Conservation (phyloP, 139 green algal genomes). For the Coccomyxa sp. region DNA sequence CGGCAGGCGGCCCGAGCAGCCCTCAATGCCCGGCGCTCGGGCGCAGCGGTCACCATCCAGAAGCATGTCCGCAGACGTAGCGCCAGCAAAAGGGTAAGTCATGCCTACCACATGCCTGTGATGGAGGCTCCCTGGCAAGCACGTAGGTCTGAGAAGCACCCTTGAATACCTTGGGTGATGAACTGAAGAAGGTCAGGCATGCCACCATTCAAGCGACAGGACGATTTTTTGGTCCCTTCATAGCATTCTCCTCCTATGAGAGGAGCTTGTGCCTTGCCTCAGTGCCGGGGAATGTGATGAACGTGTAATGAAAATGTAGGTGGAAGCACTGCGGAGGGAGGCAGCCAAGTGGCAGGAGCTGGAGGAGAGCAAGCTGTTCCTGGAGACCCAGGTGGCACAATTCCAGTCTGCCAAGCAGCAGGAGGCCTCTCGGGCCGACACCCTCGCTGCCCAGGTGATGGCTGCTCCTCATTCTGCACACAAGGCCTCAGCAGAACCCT, state of each 20-base stretch:
- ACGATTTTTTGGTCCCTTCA: too few relatives aligned
- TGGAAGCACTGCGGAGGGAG: conserved; percentile 25
- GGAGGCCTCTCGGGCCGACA: conserved; percentile 8
- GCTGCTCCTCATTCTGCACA: too few relatives aligned
- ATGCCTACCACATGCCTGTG: background rate
- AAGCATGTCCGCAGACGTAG: conserved; percentile 21
- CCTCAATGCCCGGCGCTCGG: background rate
- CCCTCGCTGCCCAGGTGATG: conserved; percentile 20
- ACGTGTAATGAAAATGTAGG: conserved; percentile 5
- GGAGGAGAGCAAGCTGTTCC: conserved; percentile 3
- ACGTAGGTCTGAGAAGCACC: background rate
- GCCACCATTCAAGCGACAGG: too few relatives aligned
- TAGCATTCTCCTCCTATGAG: background rate
- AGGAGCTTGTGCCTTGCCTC: background rate
- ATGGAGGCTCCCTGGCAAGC: too few relatives aligned
- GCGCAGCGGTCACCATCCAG: conserved; percentile 39
- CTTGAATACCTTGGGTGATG: background rate
- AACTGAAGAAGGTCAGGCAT: background rate
- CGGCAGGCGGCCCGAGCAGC: conserved; percentile 24
- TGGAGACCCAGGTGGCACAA: conserved; percentile 10
- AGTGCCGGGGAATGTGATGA: too few relatives aligned
- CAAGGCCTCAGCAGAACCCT: too few relatives aligned
- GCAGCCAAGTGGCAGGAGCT: conserved; percentile 23
- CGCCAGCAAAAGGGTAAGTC: conserved; percentile 16
- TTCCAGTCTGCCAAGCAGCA: background rate